These are phyloP conservation scores for Hortiboletus campestris DNA, from an alignment of 768 basidiomycete species.

Conservation along the genomic window DNA sequence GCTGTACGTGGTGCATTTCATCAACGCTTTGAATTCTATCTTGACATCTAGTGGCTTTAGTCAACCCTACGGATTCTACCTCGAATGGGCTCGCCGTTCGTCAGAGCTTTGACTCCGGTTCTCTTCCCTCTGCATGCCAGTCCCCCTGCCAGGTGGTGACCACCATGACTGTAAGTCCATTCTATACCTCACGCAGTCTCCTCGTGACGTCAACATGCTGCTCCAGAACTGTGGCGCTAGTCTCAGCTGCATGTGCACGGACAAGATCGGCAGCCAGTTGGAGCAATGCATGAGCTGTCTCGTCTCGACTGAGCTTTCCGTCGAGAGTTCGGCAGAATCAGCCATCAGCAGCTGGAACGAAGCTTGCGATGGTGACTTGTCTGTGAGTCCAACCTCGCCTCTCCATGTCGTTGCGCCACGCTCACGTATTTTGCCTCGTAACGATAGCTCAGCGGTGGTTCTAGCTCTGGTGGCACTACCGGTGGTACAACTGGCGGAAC, in stretches of 20 bases:
- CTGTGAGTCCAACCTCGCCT: conserved; percentile 9
- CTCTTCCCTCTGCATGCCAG: conserved; percentile 21
- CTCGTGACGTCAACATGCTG: not conserved
- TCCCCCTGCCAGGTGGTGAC: conserved; percentile 19
- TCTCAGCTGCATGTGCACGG: conserved; percentile 14
- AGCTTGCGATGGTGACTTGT: conserved; percentile 14
- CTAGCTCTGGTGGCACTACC: not conserved
- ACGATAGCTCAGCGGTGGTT: conserved; percentile 14
- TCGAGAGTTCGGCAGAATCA: conserved; percentile 4
- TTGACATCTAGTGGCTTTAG: not conserved
- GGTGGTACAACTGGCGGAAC: not conserved
- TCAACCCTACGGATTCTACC: not conserved
- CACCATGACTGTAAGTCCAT: conserved; percentile 17
- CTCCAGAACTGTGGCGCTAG: conserved; percentile 8
- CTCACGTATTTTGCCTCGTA: not conserved
- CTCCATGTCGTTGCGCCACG: no score
- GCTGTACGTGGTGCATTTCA: conserved; percentile 5
- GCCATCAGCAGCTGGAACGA: conserved; percentile 16
- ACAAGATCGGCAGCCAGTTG: conserved; percentile 10
- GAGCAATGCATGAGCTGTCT: conserved; percentile 23
- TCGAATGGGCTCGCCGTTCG: conserved; percentile 18
- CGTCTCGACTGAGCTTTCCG: not conserved
- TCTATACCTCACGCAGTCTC: not conserved
- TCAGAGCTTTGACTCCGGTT: conserved; percentile 10
- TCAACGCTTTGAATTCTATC: not conserved